Evolutionary conservation across 495 filamentous ascomycete genomes (phyloP).

Genomic region (Lasiosphaeriaceae sp.): DNA sequence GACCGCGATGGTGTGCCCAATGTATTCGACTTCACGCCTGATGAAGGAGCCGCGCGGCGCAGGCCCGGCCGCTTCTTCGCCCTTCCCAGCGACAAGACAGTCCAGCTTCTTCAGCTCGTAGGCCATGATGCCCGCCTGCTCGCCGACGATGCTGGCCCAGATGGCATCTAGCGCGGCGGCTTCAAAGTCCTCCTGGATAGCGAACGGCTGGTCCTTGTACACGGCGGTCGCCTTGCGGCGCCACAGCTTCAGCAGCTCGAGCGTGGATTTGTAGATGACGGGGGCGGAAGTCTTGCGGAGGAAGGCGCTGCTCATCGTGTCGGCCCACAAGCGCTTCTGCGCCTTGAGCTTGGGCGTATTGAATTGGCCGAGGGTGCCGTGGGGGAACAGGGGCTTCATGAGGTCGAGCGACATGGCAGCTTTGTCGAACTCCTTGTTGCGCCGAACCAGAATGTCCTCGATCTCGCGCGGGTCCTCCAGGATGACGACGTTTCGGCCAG

Average conservation of each 20-base stretch:
- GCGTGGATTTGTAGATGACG: slow-evolving; percentile 23
- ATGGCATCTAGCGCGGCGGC: slow-evolving; percentile 34
- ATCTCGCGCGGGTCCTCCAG: slow-evolving; percentile 30
- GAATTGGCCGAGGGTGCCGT: slow-evolving; percentile 19
- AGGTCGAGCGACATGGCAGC: slow-evolving; percentile 10
- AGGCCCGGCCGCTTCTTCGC: neutral
- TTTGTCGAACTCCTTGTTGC: slow-evolving; percentile 31
- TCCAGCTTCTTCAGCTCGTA: slow-evolving; percentile 21
- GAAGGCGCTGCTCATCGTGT: slow-evolving; percentile 30
- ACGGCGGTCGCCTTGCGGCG: slow-evolving; percentile 17
- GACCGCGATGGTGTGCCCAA: slow-evolving; percentile 14
- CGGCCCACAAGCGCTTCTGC: slow-evolving; percentile 31
- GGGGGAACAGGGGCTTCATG: slow-evolving; percentile 23
- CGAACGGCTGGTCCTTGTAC: slow-evolving; percentile 20
- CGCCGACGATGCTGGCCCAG: slow-evolving; percentile 30
- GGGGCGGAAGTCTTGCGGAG: slow-evolving; percentile 27
- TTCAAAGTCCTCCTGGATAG: slow-evolving; percentile 26
- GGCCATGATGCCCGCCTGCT: slow-evolving; percentile 15
- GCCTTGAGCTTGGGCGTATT: slow-evolving; percentile 26
- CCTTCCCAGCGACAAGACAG: slow-evolving; percentile 8
- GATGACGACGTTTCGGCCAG: slow-evolving; percentile 17
- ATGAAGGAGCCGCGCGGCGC: slow-evolving; percentile 2
- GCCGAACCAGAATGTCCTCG: slow-evolving; percentile 26
- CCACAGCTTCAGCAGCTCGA: slow-evolving; percentile 34
- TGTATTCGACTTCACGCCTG: slow-evolving; percentile 22